These are phyloP conservation scores for Leccinum proliferum DNA, from an alignment of 1,284 basidiomycete species.

Conservation along the genomic window DNA sequence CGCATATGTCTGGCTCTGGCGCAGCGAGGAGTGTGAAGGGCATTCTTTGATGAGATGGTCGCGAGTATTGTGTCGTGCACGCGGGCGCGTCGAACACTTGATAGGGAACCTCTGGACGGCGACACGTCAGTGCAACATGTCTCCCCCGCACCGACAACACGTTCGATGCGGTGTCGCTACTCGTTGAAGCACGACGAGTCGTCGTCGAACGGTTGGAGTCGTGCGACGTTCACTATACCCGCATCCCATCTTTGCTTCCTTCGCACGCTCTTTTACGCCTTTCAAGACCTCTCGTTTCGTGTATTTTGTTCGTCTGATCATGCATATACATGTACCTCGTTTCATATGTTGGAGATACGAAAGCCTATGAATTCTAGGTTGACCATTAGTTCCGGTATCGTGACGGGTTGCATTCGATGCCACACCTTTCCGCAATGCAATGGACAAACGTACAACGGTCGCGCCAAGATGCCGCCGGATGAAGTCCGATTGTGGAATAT, in stretches of 20 bases:
- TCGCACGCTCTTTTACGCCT: too few species aligned
- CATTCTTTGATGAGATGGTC: constrained; percentile 9
- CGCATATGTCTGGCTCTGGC: constrained; percentile 17
- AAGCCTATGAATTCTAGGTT: constrained; percentile 33
- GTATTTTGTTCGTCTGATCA: constrained; percentile 55
- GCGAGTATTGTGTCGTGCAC: background rate
- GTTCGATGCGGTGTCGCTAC: too few species aligned
- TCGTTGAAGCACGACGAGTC: too few species aligned
- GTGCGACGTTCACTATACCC: too few species aligned
- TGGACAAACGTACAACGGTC: constrained; percentile 21
- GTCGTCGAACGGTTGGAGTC: too few species aligned
- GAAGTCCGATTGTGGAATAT: constrained; percentile 28
- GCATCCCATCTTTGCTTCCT: too few species aligned
- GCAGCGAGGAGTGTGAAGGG: constrained; percentile 6
- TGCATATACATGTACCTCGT: constrained; percentile 37
- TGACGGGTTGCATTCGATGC: constrained; percentile 44
- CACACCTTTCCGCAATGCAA: constrained; percentile 34
- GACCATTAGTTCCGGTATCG: constrained; percentile 42
- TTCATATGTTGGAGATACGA: constrained; percentile 7
- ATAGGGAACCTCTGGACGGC: constrained; percentile 12
- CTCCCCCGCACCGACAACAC: constrained; percentile 7
- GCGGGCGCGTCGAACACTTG: constrained; percentile 11
- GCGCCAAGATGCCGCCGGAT: constrained; percentile 22
- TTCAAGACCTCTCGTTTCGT: constrained; percentile 35
- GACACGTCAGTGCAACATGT: constrained; percentile 16